These are phyloP conservation scores for Cyclotella sp. DNA, from an alignment of 108 stramenopile genomes.

Conservation along the genomic window DNA sequence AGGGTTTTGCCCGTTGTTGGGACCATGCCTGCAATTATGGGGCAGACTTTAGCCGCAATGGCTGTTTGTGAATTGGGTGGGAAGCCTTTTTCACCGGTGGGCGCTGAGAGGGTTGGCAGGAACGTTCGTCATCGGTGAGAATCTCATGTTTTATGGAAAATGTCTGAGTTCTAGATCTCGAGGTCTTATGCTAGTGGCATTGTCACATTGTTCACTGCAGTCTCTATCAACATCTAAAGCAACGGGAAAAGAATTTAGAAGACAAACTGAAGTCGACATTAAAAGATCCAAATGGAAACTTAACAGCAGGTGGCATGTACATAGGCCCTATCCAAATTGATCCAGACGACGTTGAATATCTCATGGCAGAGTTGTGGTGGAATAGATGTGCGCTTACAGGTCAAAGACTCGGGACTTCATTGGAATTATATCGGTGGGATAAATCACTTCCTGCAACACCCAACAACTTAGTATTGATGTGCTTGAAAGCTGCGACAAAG, in stretches of 20 bases:
- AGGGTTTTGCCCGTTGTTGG: conserved; percentile 97
- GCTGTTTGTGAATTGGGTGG: conserved; percentile 92
- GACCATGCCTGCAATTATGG: conserved; percentile 97
- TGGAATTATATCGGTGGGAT: conserved; percentile 86
- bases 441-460: conserved; percentile 60
- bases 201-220: conserved; percentile 5
- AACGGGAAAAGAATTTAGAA: conserved; percentile 68
- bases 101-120: conserved; percentile 81
- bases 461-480: conserved; percentile 83
- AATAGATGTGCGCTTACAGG: conserved; percentile 84
- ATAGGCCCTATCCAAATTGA: conserved; percentile 80
- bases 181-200: too few species aligned
- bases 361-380: conserved; percentile 84
- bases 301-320: conserved; percentile 42
- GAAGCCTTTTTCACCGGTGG: conserved; percentile 88
- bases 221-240: conserved; percentile 73
- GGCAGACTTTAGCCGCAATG: conserved; percentile 89
- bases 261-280: conserved; percentile 32
- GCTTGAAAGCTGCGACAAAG: conserved; percentile 58
- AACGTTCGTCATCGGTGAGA: conserved; percentile 69
- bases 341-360: conserved; percentile 85
- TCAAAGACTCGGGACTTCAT: conserved; percentile 70
- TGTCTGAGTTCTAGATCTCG: not conserved
- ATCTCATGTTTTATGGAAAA: not conserved
- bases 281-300: conserved; percentile 17